Evolutionary conservation across 768 basidiomycete species (phyloP).

Genomic region (Agaricus subrufescens): DNA sequence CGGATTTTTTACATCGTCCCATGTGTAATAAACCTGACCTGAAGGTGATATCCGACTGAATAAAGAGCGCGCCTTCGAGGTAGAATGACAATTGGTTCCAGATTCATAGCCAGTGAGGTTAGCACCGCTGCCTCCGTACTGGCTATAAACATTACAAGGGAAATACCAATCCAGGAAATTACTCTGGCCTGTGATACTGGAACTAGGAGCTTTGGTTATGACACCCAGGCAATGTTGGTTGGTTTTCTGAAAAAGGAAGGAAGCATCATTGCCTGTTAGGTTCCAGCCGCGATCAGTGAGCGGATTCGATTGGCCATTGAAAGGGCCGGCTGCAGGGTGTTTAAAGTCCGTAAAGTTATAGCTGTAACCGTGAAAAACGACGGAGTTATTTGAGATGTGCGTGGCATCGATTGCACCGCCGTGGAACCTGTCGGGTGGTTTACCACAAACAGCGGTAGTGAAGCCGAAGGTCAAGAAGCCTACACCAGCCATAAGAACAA

Average conservation of each 20-base stretch:
- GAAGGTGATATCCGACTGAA: conserved; percentile 48
- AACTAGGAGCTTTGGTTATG: conserved; percentile 67
- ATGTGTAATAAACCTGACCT: conserved; percentile 92
- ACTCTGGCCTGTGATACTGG: conserved; percentile 64
- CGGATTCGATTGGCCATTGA: conserved; percentile 82
- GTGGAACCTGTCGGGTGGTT: conserved; percentile 77
- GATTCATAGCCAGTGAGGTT: conserved; percentile 70
- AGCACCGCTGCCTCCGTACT: conserved; percentile 52
- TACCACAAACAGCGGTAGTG: conserved; percentile 90
- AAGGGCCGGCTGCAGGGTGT: conserved; percentile 71
- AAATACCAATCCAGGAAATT: conserved; percentile 88
- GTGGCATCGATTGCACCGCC: conserved; percentile 70
- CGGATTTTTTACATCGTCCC: conserved; percentile 74
- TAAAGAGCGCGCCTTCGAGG: conserved; percentile 43
- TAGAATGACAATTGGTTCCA: conserved; percentile 69
- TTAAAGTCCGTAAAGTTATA: conserved; percentile 88
- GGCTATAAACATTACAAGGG: conserved; percentile 89
- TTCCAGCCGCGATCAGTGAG: conserved; percentile 72
- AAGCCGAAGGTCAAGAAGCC: conserved; percentile 99
- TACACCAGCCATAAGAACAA: conserved; percentile 83
- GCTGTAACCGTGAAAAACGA: conserved; percentile 92
- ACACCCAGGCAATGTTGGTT: conserved; percentile 78
- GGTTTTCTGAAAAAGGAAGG: conserved; percentile 92
- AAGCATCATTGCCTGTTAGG: conserved; percentile 84
- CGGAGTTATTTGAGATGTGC: conserved; percentile 68